These are phyloP conservation scores for Avena atlantica DNA, from an alignment of 176 grass and related monocot genomes.

Conservation along the genomic window DNA sequence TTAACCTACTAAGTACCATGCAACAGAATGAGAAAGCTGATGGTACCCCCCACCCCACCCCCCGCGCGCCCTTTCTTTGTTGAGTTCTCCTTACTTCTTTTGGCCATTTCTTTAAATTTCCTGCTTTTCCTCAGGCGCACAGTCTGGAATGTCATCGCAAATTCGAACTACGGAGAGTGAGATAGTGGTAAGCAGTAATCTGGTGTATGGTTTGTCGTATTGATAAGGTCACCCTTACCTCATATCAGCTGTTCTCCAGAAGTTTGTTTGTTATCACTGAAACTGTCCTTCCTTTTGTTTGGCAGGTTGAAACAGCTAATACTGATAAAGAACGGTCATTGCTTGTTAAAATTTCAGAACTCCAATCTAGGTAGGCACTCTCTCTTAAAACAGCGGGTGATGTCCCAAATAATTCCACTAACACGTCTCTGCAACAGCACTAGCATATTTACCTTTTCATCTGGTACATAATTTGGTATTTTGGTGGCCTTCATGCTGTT, in stretches of 20 bases:
- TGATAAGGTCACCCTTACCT: not conserved
- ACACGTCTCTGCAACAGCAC: not conserved
- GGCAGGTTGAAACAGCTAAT: constrained; percentile 66
- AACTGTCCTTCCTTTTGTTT: constrained; percentile 33
- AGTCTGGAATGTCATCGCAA: constrained; percentile 64
- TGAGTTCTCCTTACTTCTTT: constrained; percentile 12
- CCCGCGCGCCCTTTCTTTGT: not conserved
- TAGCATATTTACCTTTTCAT: constrained; percentile 33
- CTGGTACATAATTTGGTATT: constrained; percentile 3
- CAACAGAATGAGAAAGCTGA: constrained; percentile 84
- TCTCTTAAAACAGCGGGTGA: not conserved
- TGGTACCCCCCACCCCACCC: constrained; percentile 45
- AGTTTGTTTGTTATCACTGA: constrained; percentile 28
- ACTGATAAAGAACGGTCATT: constrained; percentile 84
- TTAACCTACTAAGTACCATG: constrained; percentile 81
- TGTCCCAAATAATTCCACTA: constrained; percentile 13
- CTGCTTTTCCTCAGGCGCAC: constrained; percentile 55
- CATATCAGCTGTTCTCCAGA: not conserved
- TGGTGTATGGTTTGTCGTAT: constrained; percentile 22
- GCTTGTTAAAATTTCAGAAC: constrained; percentile 90
- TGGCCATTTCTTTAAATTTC: constrained; percentile 13
- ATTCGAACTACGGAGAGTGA: constrained; percentile 46
- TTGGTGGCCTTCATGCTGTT: not conserved
- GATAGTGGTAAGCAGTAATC: constrained; percentile 47
- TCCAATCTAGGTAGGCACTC: constrained; percentile 80